Evolutionary conservation across 139 green algal genomes (phyloP).

Genomic region (Micromonas pusilla): DNA sequence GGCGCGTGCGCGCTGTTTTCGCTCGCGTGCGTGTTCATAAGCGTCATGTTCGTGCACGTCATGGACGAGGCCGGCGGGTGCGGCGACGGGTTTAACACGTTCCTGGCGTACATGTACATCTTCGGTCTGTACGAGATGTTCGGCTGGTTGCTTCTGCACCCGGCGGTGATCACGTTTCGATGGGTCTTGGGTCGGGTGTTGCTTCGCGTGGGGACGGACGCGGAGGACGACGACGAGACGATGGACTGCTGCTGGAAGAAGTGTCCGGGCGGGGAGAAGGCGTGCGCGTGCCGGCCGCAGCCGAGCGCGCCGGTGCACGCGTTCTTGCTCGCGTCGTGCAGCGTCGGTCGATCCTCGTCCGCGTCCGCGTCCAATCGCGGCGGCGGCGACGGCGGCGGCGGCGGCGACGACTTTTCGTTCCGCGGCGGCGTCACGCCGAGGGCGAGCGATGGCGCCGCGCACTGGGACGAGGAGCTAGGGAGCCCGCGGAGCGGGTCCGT

Average conservation of each 20-base stretch:
- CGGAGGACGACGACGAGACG: not conserved
- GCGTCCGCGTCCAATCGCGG: too few relatives aligned
- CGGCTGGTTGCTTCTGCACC: not conserved
- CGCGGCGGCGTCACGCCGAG: not conserved
- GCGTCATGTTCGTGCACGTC: not conserved
- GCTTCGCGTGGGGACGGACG: not conserved
- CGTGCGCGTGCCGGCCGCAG: not conserved
- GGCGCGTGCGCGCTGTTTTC: not conserved
- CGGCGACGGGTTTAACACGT: slow-evolving; percentile 2
- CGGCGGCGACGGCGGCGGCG: not conserved
- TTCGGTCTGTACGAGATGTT: slow-evolving; percentile 7
- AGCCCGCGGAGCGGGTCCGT: not conserved
- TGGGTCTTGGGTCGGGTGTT: not conserved
- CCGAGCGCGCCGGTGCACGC: not conserved
- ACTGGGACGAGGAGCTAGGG: not conserved
- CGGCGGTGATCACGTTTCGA: not conserved
- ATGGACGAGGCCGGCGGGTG: not conserved
- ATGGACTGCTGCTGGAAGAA: slow-evolving; percentile 10
- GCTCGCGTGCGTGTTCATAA: not conserved
- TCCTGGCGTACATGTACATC: slow-evolving; percentile 13
- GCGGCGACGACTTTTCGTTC: not conserved
- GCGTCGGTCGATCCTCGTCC: too few relatives aligned
- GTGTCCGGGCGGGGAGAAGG: not conserved
- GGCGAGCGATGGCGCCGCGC: not conserved
- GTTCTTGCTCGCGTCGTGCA: too few relatives aligned